Base-by-base conservation (phyloP, 2,329 filamentous ascomycete species). In the Lasiodiplodia hormozganensis region DNA sequence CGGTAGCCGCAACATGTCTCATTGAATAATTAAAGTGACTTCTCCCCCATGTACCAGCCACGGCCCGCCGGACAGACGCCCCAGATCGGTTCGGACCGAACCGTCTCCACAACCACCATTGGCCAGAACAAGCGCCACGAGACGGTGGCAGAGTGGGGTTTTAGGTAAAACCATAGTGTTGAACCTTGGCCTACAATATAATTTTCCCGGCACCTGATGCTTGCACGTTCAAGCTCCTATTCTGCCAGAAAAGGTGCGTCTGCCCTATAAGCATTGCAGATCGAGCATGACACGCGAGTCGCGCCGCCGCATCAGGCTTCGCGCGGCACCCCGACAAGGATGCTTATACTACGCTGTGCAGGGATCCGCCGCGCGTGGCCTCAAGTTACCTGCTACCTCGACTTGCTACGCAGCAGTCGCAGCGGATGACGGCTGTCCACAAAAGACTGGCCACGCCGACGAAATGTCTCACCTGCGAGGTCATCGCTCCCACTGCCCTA, bases 321-420 rank as follows among this genome's bases (percentile, higher is more conserved):
- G 23, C 21, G 57, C 38, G 10, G 57, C 34, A 40, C 12, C 6
- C 7, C 18, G 2, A 18, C 58, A 43, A 18, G 58, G 58, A 51
- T 62, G 25, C 58, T 62, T 62, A 62, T 62, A 62, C 58, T 51
- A 62, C 58, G 58, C 43, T 51, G 58, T 34, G 58, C 58, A 62
- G 58, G 58, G 58, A 21, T 62, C n/a, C 23, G 16, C 25, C 21
- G 58, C 58, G 38, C 40, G 58, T 43, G 40, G 21, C 10, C 36
- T 8, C 25, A 21, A 18, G 16, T 21, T 3, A 18, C n/a, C 36
- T 49, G 25, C 58, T 25, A 60, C 57, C 57, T 47, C 38, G 7
- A n/a, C 38, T 5, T 60, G 57, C 38, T 23, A 62, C 58, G 40
- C 25, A 16, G 14, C 25, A 36, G 52, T 1, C 5, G 11, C 23